Conservation (phyloP, 2,329 filamentous ascomycete genomes). For the Pseudogymnoascus verrucosus region DNA sequence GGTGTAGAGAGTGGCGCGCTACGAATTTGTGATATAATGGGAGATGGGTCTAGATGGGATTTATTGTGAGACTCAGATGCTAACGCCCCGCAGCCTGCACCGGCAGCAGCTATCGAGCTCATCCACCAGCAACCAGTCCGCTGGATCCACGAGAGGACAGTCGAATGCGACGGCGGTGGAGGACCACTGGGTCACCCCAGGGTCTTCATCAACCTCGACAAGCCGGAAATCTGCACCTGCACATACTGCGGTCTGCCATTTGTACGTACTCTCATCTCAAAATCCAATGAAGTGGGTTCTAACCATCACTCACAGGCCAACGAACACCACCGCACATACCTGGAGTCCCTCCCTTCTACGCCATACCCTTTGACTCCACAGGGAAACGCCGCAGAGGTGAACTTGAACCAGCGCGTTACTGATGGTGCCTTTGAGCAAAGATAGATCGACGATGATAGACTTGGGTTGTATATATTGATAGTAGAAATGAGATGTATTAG, state of each 20-base stretch:
- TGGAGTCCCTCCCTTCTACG: constrained; percentile 72
- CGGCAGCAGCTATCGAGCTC: constrained; percentile 84
- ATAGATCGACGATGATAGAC: constrained; percentile 29
- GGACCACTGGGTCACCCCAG: constrained; percentile 83
- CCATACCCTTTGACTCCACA: constrained; percentile 70
- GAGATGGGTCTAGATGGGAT: background rate
- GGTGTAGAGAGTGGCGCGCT: background rate
- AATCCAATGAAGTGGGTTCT: background rate
- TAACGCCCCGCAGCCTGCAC: constrained; percentile 61
- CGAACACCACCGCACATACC: constrained; percentile 76
- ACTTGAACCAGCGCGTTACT: constrained; percentile 49
- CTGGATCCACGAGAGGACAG: constrained; percentile 77
- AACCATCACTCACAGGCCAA: constrained; percentile 56
- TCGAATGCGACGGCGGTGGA: constrained; percentile 86
- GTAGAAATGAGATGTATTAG: constrained; percentile 1
- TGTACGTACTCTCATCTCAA: constrained; percentile 46
- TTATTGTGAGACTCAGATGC: constrained; percentile 10
- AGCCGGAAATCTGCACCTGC: constrained; percentile 85
- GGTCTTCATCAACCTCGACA: constrained; percentile 97
- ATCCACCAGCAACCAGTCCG: constrained; percentile 92
- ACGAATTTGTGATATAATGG: background rate
- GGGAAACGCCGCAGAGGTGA: constrained; percentile 50
- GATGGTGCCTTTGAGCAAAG: constrained; percentile 52
- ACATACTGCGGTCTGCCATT: constrained; percentile 90
- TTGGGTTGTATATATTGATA: constrained; percentile 1